phyloP scores from a whole-genome alignment of 1,284 basidiomycete genomes.

The Exsudoporus floridanus region DNA sequence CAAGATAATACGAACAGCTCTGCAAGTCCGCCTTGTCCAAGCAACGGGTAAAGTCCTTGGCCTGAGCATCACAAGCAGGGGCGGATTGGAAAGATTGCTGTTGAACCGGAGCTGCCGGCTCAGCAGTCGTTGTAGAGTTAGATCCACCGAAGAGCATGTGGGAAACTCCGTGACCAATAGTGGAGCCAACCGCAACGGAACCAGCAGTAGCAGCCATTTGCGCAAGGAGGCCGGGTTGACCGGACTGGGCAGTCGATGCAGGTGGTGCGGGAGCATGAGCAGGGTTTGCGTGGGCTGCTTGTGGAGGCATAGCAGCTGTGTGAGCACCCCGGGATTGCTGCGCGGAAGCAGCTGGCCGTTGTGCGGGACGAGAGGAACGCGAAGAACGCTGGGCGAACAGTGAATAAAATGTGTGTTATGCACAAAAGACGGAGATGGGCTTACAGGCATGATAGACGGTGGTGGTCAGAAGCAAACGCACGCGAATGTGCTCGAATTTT shows the following conservation, averaged over 20 bases:
- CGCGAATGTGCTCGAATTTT: constrained; percentile 13
- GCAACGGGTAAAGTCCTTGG: constrained; percentile 78
- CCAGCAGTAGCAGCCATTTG: constrained; percentile 90
- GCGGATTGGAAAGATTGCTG: constrained; percentile 40
- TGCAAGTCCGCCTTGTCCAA: constrained; percentile 73
- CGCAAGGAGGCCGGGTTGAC: constrained; percentile 63
- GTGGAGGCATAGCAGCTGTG: constrained; percentile 31
- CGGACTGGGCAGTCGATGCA: constrained; percentile 29
- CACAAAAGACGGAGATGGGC: constrained; percentile 29
- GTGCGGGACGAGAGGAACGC: constrained; percentile 60
- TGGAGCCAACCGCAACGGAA: constrained; percentile 81
- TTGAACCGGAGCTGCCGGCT: constrained; percentile 44
- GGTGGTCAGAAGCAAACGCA: constrained; percentile 22
- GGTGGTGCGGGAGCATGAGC: constrained; percentile 44
- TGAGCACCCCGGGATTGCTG: constrained; percentile 36
- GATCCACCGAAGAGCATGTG: constrained; percentile 78
- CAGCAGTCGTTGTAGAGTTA: constrained; percentile 42
- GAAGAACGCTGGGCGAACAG: constrained; percentile 51
- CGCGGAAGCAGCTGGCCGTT: constrained; percentile 45
- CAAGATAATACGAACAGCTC: constrained; percentile 79
- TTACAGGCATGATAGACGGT: constrained; percentile 58
- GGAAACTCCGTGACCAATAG: constrained; percentile 81
- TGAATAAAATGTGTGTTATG: constrained; percentile 1
- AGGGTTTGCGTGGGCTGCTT: constrained; percentile 42
- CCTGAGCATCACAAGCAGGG: constrained; percentile 66